Base-by-base conservation (phyloP, 139 green algal species). In the Parachlorella kessleri region DNA sequence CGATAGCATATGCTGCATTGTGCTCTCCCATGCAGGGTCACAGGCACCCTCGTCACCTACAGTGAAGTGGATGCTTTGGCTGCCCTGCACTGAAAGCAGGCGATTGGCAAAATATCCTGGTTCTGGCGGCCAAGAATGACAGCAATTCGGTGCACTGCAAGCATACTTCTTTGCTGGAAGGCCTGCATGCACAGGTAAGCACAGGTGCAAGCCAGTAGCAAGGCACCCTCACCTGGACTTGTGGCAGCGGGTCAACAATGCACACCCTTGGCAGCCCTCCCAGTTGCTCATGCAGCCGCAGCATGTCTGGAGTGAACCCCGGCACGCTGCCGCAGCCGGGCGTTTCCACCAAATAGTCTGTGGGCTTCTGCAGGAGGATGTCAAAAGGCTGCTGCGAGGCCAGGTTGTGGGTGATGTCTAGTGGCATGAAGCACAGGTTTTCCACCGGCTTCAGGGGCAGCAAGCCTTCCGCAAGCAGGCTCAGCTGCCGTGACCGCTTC, bases 351-450 rank as follows among this genome's bases (percentile, higher is more conserved):
- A 94, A 80, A 73, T 87, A 86, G 68, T 93, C 87, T 7, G 84
- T 91, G 37, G 86, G 91, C 79, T 95, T 95, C 65, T 95, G 91
- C 73, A 95, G 90, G 36, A 96, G n/a, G 0, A 85, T 35, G n/a
- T 94, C 71, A 66, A 87, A 84, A 64, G 72, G 55, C 39, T 72
- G 70, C 66, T 92, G 84, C 9, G 37, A 30, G 30, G 77, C 67
- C 77, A 89, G 67, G 2, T 59, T 77, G 65, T 39, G 70, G 26
- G 35, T 65, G n/a, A 88, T 55, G 38, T 90, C 82, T 32, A 94
- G 73, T 1, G 88, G 84, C 67, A 90, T 73, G 63, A 91, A 94
- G 55, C 73, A 83, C 2, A 88, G 14, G 2, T 2, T 9, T 0
- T 77, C 9, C 5, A 35, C 14, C 3, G 77, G 78, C 48, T 79